These are phyloP conservation scores for Solanum chiquidenum DNA, from an alignment of 257 asterid genomes.

Conservation along the genomic window DNA sequence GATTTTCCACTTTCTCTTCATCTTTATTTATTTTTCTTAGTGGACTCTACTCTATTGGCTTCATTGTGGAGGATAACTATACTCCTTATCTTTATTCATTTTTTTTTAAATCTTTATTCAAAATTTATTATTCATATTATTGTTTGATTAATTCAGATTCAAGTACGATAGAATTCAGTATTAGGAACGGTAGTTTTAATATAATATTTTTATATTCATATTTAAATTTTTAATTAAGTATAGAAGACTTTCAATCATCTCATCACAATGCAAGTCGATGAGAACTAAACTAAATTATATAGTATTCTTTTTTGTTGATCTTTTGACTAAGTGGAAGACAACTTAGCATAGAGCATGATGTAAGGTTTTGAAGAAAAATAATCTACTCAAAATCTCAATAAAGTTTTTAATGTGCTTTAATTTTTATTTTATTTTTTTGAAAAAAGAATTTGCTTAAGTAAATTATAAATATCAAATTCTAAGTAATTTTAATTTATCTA, in stretches of 20 bases:
- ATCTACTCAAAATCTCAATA: background rate
- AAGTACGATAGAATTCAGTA: too few relatives aligned
- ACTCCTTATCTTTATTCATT: too few relatives aligned
- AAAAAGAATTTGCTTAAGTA: too few relatives aligned
- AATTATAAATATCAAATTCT: too few relatives aligned
- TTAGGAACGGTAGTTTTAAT: too few relatives aligned
- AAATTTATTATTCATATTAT: background rate
- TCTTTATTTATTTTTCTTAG: background rate
- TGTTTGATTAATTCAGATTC: background rate
- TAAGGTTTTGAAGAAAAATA: background rate
- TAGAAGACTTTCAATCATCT: too few relatives aligned
- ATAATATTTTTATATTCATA: too few relatives aligned
- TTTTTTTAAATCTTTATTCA: too few relatives aligned
- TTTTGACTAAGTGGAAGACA: background rate
- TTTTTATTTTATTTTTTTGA: too few relatives aligned
- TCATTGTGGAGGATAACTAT: background rate
- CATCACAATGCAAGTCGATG: background rate
- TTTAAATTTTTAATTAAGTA: too few relatives aligned
- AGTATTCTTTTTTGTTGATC: background rate
- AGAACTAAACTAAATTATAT: background rate
- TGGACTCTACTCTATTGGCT: conserved; percentile 1
- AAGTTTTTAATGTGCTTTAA: background rate
- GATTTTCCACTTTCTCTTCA: background rate
- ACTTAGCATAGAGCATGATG: background rate
- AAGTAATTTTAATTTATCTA: too few relatives aligned